Conservation (phyloP, 2,329 filamentous ascomycete species). For the Paecilomyces fulvus region DNA sequence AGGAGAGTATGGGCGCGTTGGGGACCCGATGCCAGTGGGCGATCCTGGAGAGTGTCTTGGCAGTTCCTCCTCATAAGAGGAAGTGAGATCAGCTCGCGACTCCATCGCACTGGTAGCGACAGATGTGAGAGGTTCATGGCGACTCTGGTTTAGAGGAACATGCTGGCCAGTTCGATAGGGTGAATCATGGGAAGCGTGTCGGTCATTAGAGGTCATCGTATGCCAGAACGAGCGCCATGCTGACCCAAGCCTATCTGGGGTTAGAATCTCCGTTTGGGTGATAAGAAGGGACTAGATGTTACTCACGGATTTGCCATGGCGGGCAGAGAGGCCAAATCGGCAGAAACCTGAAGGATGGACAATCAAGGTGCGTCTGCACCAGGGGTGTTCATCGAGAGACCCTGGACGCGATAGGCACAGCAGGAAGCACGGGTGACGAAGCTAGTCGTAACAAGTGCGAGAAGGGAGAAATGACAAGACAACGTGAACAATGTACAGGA, state of each 20-base stretch:
- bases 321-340: background rate
- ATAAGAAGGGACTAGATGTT: background rate
- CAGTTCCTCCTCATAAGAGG: slow-evolving; percentile 67
- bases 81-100: slow-evolving; percentile 74
- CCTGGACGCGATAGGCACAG: background rate
- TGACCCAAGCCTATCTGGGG: slow-evolving; percentile 49
- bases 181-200: slow-evolving; percentile 85
- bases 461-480: background rate
- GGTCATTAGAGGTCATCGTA: slow-evolving; percentile 69
- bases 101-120: slow-evolving; percentile 79
- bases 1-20: slow-evolving; percentile 73
- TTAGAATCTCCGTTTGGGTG: background rate
- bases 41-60: slow-evolving; percentile 46
- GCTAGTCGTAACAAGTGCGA: background rate
- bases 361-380: background rate
- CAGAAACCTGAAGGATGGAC: background rate
- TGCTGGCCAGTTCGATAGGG: slow-evolving; percentile 86
- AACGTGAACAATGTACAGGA: background rate
- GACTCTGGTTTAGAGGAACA: slow-evolving; percentile 74
- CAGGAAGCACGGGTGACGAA: background rate
- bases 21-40: slow-evolving; percentile 47
- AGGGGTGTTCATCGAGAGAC: background rate
- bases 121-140: slow-evolving; percentile 74
- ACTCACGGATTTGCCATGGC: slow-evolving; percentile 6
- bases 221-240: slow-evolving; percentile 93